A percentile compares a stretch with the other conserved stretches of the same genome.
These are phyloP conservation scores for Fomitopsis pulvina DNA, from an alignment of 768 basidiomycete genomes.

Conservation along the genomic window DNA sequence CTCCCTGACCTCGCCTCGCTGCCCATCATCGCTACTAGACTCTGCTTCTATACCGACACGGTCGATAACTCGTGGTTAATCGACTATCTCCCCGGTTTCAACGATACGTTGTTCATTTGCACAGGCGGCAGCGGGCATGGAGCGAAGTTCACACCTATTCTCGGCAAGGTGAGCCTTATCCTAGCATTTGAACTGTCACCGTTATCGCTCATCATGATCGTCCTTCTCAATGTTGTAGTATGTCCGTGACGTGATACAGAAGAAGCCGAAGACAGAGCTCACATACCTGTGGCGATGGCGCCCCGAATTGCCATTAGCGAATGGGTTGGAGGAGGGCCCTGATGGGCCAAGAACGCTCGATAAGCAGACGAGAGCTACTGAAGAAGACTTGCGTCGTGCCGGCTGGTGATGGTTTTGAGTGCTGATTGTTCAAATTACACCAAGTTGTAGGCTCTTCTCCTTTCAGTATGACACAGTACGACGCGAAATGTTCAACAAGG, in stretches of 20 bases:
- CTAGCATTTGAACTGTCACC: no score
- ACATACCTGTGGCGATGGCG: constrained; percentile 5
- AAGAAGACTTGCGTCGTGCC: constrained; percentile 1
- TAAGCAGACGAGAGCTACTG: constrained; percentile 1
- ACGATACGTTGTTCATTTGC: constrained; percentile 3
- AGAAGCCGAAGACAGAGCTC: constrained; percentile 5
- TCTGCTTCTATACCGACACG: constrained; percentile 6
- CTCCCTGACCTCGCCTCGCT: constrained; percentile 2
- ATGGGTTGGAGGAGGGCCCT: constrained; percentile 3
- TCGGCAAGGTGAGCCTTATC: not conserved
- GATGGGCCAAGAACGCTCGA: constrained; percentile 3
- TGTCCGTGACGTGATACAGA: constrained; percentile 4
- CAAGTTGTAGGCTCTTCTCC: no score
- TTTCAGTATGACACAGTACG: no score
- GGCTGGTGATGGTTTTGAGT: no score
- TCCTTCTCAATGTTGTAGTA: not conserved
- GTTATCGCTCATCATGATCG: not conserved
- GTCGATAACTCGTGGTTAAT: constrained; percentile 5
- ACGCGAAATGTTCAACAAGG: no score
- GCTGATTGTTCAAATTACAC: no score
- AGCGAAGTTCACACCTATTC: constrained; percentile 4
- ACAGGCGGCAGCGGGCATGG: constrained; percentile 6
- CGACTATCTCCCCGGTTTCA: constrained; percentile 3
- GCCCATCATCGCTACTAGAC: not conserved
- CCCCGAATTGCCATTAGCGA: constrained; percentile 2